phyloP scores from a whole-genome alignment of 768 basidiomycete species.

The Suillus occidentalis region DNA sequence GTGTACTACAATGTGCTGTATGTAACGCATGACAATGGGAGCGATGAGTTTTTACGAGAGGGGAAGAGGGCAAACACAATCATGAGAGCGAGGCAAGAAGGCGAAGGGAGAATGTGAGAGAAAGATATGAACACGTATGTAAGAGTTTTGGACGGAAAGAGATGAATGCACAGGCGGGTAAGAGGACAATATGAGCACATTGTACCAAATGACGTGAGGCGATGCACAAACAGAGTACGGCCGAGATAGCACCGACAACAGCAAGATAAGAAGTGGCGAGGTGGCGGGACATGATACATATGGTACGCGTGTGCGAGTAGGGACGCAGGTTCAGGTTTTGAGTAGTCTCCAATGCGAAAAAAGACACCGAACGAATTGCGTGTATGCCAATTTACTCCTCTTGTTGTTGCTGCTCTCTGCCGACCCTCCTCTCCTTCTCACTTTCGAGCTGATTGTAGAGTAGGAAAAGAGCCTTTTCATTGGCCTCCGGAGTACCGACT shows the following conservation, averaged over 20 bases:
- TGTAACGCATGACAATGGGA: conserved; percentile 6
- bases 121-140: conserved; percentile 1
- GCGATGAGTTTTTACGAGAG: conserved; percentile 5
- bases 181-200: conserved; percentile 24
- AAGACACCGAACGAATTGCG: conserved; percentile 1
- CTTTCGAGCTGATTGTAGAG: conserved; percentile 96
- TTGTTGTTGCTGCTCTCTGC: conserved; percentile 79
- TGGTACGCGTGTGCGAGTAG: not conserved
- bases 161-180: conserved; percentile 22
- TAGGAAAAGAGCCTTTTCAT: conserved; percentile 96
- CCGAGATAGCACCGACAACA: conserved; percentile 15
- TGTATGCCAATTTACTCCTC: conserved; percentile 37
- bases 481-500: conserved; percentile 91
- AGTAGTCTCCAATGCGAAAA: conserved; percentile 2
- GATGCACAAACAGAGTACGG: conserved; percentile 10
- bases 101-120: conserved; percentile 10
- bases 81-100: conserved; percentile 10
- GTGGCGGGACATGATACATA: conserved; percentile 27
- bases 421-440: conserved; percentile 92
- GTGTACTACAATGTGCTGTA: conserved; percentile 7
- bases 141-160: conserved; percentile 19
- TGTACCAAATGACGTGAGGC: conserved; percentile 13
- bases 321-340: conserved; percentile 14
- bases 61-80: conserved; percentile 1
- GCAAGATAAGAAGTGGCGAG: conserved; percentile 28